A percentile compares a stretch with the other conserved stretches of the same genome.
phyloP scores from a whole-genome alignment of 1,284 basidiomycete genomes.

The Austropuccinia psidii region DNA sequence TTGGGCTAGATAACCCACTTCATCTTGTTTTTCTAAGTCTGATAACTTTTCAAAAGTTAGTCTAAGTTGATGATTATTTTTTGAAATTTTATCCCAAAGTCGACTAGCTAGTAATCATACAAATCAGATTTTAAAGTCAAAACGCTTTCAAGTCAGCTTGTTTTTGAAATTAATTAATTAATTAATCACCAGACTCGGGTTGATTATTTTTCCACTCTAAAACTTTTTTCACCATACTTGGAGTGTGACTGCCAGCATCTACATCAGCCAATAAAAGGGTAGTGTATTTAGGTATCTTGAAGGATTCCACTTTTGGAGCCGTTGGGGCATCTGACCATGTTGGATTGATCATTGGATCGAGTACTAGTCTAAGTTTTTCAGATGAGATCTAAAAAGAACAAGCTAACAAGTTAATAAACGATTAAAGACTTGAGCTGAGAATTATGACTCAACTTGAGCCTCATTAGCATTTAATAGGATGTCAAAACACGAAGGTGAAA shows the following conservation, averaged over 20 bases:
- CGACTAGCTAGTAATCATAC: not conserved
- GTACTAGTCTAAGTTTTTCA: not conserved
- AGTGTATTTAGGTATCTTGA: constrained; percentile 70
- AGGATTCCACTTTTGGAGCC: constrained; percentile 53
- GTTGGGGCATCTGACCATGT: constrained; percentile 11
- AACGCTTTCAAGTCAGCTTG: too few relatives aligned
- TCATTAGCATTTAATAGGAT: not conserved
- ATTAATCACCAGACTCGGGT: constrained; percentile 53
- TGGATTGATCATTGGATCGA: constrained; percentile 19
- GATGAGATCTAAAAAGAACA: constrained; percentile 10
- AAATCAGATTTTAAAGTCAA: not conserved
- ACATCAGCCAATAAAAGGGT: constrained; percentile 83
- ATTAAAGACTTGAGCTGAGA: too few relatives aligned
- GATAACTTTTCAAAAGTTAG: not conserved
- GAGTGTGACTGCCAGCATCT: constrained; percentile 85
- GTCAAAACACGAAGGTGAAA: constrained; percentile 57
- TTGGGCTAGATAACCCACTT: not conserved
- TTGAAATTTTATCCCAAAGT: constrained; percentile 3
- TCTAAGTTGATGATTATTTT: constrained; percentile 4
- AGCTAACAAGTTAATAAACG: too few relatives aligned
- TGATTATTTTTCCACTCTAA: constrained; percentile 71
- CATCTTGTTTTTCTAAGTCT: not conserved
- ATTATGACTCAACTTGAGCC: not conserved
- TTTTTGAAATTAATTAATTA: not conserved
- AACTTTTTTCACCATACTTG: constrained; percentile 79